Conservation (phyloP, 805 yeast species). For the Candida broadrunensis region DNA sequence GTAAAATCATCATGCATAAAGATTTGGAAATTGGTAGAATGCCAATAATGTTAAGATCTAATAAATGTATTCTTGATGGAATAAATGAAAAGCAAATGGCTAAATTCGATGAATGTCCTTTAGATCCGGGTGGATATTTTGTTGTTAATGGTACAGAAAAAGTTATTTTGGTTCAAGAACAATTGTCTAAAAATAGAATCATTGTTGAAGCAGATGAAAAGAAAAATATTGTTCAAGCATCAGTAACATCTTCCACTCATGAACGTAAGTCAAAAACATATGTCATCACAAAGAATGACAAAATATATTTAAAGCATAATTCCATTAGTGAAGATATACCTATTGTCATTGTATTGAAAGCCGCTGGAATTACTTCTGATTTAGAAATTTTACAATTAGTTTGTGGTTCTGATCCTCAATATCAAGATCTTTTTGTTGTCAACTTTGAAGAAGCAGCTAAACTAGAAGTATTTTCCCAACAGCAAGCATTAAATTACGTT, state of each 20-base stretch:
- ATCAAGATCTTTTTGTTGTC: conserved; percentile 89
- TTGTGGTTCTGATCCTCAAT: conserved; percentile 83
- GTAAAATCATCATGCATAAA: conserved; percentile 83
- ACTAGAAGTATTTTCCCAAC: conserved; percentile 83
- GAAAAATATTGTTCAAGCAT: conserved; percentile 92
- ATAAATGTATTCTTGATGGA: conserved; percentile 83
- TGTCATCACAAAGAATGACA: conserved; percentile 87
- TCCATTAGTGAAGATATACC: conserved; percentile 95
- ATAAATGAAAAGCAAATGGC: conserved; percentile 86
- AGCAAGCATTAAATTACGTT: conserved; percentile 86
- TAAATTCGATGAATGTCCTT: conserved; percentile 83
- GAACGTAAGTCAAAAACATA: conserved; percentile 97
- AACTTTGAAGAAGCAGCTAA: conserved; percentile 93
- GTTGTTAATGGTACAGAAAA: conserved; percentile 98
- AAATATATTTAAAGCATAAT: conserved; percentile 89
- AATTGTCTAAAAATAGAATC: conserved; percentile 92
- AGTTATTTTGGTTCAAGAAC: conserved; percentile 95
- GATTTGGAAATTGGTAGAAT: conserved; percentile 94
- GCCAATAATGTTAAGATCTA: conserved; percentile 97
- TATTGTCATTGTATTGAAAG: conserved; percentile 86
- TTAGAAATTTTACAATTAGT: conserved; percentile 90
- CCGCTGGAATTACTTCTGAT: conserved; percentile 92
- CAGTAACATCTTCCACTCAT: conserved; percentile 96
- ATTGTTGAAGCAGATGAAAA: conserved; percentile 97
- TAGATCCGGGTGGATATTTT: conserved; percentile 98